Evolutionary conservation across 2,329 filamentous ascomycete genomes (phyloP).

Genomic region (Diaporthe australafricana): DNA sequence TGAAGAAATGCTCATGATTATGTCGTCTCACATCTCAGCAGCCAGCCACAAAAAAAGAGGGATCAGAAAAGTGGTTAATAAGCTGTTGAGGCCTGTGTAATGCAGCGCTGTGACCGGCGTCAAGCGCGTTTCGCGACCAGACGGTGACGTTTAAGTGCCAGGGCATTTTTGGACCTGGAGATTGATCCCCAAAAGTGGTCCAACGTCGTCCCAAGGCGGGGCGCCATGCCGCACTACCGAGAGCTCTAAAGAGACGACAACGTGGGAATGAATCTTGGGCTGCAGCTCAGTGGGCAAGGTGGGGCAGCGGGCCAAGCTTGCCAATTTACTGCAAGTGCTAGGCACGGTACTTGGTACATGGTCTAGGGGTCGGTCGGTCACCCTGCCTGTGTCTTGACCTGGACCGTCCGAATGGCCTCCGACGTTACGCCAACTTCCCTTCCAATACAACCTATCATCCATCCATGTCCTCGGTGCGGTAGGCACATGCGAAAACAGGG

Average conservation of each 20-base stretch:
- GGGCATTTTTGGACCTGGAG: slow-evolving; percentile 20
- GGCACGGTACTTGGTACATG: slow-evolving; percentile 14
- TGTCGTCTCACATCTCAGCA: no score
- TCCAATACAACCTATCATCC: slow-evolving; percentile 1
- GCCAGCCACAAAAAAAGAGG: no score
- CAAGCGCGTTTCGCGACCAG: slow-evolving; percentile 13
- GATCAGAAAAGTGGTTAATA: neutral
- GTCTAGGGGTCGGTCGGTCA: neutral
- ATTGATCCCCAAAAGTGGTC: slow-evolving; percentile 8
- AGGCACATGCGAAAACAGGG: slow-evolving; percentile 25
- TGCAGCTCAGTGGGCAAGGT: slow-evolving; percentile 14
- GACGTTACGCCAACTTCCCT: slow-evolving; percentile 26
- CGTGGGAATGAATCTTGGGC: slow-evolving; percentile 23
- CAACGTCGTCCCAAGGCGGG: neutral
- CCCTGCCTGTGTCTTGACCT: neutral
- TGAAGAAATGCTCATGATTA: no score
- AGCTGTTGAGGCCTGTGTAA: neutral
- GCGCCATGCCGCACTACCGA: slow-evolving; percentile 22
- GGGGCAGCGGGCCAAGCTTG: slow-evolving; percentile 19
- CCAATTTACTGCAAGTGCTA: slow-evolving; percentile 20
- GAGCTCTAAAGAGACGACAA: slow-evolving; percentile 13
- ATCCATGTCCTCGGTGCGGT: neutral
- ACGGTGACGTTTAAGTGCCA: neutral
- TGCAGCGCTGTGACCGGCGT: neutral
- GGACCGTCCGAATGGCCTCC: slow-evolving; percentile 21